Evolutionary conservation across 1,284 basidiomycete species (phyloP).

Genomic region (Pisolithus thermaeus): DNA sequence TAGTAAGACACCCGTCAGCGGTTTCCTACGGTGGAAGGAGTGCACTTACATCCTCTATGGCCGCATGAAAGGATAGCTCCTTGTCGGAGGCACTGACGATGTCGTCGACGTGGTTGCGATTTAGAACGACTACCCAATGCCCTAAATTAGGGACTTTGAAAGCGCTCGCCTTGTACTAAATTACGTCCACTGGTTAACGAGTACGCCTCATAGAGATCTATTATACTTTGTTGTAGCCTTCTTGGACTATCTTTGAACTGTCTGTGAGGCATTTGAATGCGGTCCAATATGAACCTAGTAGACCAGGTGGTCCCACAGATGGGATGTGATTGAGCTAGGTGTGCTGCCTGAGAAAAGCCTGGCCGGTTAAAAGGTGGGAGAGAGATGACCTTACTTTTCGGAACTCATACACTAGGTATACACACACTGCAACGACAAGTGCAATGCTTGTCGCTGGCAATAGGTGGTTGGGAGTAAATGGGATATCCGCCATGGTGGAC

Average conservation of each 20-base stretch:
- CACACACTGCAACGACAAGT: too few species aligned
- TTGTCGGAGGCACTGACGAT: not conserved
- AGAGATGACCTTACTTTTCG: too few species aligned
- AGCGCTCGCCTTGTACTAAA: not conserved
- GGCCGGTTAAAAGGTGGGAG: too few species aligned
- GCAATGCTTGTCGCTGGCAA: too few species aligned
- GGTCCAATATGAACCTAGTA: not conserved
- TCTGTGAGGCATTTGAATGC: not conserved
- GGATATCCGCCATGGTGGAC: too few species aligned
- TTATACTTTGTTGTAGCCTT: not conserved
- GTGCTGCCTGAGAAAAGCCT: too few species aligned
- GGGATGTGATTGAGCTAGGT: slow-evolving; percentile 1
- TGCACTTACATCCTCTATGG: not conserved
- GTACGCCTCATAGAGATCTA: too few species aligned
- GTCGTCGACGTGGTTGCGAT: not conserved
- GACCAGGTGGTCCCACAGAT: not conserved
- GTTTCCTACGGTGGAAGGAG: not conserved
- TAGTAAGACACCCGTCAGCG: not conserved
- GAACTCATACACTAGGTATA: too few species aligned
- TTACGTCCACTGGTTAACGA: too few species aligned
- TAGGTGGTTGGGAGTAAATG: too few species aligned
- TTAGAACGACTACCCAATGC: not conserved
- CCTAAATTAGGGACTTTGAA: not conserved
- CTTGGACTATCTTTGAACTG: not conserved
- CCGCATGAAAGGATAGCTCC: not conserved